Conservation (phyloP, 2,329 filamentous ascomycete species). For the Grosmannia clavigera region DNA sequence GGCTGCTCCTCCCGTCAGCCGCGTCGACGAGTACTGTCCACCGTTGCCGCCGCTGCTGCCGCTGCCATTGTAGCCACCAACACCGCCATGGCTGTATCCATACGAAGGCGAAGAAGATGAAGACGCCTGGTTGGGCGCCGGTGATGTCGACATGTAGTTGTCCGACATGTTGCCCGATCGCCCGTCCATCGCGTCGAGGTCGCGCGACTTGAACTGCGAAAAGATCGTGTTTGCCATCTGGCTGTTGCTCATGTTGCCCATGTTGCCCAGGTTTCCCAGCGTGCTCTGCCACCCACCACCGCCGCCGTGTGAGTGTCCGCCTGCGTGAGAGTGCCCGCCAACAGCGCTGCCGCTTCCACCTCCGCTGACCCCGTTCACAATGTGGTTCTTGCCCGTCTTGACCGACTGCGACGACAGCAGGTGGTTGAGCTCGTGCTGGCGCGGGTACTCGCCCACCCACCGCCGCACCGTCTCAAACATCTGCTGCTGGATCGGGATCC, state of each 20-base stretch:
- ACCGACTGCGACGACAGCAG: constrained; percentile 78
- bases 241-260: constrained; percentile 3
- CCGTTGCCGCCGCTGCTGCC: background rate
- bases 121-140: constrained; percentile 14
- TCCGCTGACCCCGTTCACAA: constrained; percentile 22
- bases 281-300: constrained; percentile 17
- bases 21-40: background rate
- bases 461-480: constrained; percentile 82
- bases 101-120: constrained; percentile 17
- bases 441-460: constrained; percentile 63
- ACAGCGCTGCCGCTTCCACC: background rate
- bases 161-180: constrained; percentile 21
- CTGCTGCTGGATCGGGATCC: constrained; percentile 65
- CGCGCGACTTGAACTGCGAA: constrained; percentile 47
- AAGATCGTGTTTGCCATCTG: constrained; percentile 44
- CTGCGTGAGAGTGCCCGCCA: constrained; percentile 18
- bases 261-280: constrained; percentile 31
- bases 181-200: constrained; percentile 42
- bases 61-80: background rate
- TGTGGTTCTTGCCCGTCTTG: constrained; percentile 69
- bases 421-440: constrained; percentile 56
- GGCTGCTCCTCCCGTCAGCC: constrained; percentile 6
- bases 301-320: constrained; percentile 19
- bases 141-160: constrained; percentile 23
- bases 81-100: constrained; percentile 24